phyloP scores from a whole-genome alignment of 129 eudicot species.

The Solidago caesia region DNA sequence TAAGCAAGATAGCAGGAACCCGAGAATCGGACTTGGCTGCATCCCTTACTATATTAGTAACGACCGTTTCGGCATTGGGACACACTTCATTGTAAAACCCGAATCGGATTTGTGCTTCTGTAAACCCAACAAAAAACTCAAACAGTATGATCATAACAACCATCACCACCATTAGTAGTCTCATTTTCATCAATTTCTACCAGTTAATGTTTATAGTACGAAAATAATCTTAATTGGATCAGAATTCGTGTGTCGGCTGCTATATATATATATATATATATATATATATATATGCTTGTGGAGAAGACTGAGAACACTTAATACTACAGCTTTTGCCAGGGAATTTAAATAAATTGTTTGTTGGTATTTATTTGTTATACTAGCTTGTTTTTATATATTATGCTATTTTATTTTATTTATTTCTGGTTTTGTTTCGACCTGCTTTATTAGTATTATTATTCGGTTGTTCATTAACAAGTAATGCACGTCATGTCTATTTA shows the following conservation, averaged over 20 bases:
- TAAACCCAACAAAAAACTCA: not conserved
- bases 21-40: constrained; percentile 29
- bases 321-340: constrained; percentile 23
- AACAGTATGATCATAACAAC: constrained; percentile 13
- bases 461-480: constrained; percentile 5
- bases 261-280: no score
- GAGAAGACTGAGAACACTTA: not conserved
- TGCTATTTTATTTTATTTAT: not conserved
- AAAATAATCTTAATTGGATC: no score
- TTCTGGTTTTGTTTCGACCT: not conserved
- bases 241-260: no score
- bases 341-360: not conserved
- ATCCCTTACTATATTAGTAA: constrained; percentile 40
- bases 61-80: constrained; percentile 59
- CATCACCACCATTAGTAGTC: not conserved
- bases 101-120: constrained; percentile 46
- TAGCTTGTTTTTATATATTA: not conserved
- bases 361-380: no score
- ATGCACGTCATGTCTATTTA: constrained; percentile 22
- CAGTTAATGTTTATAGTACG: not conserved
- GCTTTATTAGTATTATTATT: not conserved
- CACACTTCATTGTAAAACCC: constrained; percentile 59
- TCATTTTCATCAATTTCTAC: constrained; percentile 17
- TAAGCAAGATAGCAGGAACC: constrained; percentile 47
- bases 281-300: not conserved